These are phyloP conservation scores for Diaporthe citriasiana DNA, from an alignment of 2,329 filamentous ascomycete species.

Conservation along the genomic window DNA sequence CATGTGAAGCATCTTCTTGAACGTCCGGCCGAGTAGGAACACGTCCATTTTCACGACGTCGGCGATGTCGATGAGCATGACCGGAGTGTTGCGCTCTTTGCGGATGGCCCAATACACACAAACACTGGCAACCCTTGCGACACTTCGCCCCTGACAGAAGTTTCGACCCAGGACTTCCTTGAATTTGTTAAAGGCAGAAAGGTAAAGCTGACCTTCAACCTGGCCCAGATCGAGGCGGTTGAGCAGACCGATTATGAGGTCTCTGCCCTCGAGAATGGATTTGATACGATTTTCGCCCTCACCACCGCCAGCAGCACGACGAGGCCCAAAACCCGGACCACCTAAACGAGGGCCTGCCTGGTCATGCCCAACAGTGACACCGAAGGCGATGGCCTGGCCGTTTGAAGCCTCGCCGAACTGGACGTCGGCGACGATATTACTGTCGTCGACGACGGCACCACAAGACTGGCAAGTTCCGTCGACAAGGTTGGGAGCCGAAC, in stretches of 20 bases:
- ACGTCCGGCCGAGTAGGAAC: constrained; percentile 90
- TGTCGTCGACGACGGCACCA: constrained; percentile 85
- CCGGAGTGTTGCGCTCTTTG: constrained; percentile 80
- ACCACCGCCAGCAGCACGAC: constrained; percentile 67
- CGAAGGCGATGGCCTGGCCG: constrained; percentile 91
- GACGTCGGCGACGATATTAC: constrained; percentile 92
- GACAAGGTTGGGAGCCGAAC: constrained; percentile 72
- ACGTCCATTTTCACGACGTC: constrained; percentile 89
- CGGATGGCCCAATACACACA: constrained; percentile 92
- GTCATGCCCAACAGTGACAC: constrained; percentile 87
- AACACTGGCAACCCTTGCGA: constrained; percentile 88
- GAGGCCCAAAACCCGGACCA: constrained; percentile 64
- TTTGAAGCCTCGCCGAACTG: constrained; percentile 89
- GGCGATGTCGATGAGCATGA: constrained; percentile 96
- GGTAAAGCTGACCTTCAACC: constrained; percentile 80
- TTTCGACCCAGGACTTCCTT: constrained; percentile 56
- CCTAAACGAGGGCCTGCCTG: constrained; percentile 83
- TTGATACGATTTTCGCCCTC: constrained; percentile 64
- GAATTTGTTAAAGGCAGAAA: constrained; percentile 75
- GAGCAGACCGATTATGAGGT: constrained; percentile 62
- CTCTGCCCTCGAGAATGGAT: constrained; percentile 25
- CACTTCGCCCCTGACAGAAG: constrained; percentile 88
- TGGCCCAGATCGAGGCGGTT: constrained; percentile 75
- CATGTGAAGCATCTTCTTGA: constrained; percentile 83
- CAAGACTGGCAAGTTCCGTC: constrained; percentile 82